Percentiles rank a stretch among this genome's conserved stretches.
These are phyloP conservation scores for Gonium pectorale DNA, from an alignment of 139 green algal species.

Conservation along the genomic window DNA sequence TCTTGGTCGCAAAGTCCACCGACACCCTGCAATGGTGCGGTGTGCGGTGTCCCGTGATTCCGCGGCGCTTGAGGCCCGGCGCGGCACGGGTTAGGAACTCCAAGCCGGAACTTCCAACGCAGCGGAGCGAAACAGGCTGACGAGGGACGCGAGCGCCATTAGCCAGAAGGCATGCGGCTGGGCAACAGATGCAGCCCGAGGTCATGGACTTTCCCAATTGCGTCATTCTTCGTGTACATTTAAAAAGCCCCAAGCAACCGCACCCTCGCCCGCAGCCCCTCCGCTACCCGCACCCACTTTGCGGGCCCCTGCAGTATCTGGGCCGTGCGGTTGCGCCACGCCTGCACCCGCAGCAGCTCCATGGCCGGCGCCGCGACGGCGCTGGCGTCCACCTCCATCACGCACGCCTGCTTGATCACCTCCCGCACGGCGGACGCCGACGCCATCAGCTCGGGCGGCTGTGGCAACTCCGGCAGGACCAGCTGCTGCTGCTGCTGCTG, in stretches of 20 bases:
- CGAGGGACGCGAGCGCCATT: too few relatives aligned
- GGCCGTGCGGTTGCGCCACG: neutral
- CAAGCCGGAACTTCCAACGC: too few relatives aligned
- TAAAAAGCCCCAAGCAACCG: too few relatives aligned
- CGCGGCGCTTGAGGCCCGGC: too few relatives aligned
- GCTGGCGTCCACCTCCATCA: constrained; percentile 58
- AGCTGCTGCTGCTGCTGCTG: too few relatives aligned
- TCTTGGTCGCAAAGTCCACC: neutral
- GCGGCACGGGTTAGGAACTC: too few relatives aligned
- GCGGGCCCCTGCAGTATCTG: neutral
- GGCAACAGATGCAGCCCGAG: too few relatives aligned
- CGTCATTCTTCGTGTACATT: too few relatives aligned
- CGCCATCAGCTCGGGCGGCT: neutral
- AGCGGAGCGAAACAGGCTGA: too few relatives aligned
- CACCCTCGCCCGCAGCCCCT: neutral
- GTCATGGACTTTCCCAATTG: too few relatives aligned
- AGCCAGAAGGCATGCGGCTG: too few relatives aligned
- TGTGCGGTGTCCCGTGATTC: too few relatives aligned
- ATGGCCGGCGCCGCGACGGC: constrained; percentile 49
- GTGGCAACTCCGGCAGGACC: neutral
- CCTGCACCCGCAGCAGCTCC: constrained; percentile 48
- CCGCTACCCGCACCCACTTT: neutral
- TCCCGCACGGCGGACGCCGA: neutral
- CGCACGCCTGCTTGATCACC: constrained; percentile 48
- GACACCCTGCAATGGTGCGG: neutral